Evolutionary conservation across 257 asterid genomes (phyloP).

Genomic region (Scutellaria baicalensis): DNA sequence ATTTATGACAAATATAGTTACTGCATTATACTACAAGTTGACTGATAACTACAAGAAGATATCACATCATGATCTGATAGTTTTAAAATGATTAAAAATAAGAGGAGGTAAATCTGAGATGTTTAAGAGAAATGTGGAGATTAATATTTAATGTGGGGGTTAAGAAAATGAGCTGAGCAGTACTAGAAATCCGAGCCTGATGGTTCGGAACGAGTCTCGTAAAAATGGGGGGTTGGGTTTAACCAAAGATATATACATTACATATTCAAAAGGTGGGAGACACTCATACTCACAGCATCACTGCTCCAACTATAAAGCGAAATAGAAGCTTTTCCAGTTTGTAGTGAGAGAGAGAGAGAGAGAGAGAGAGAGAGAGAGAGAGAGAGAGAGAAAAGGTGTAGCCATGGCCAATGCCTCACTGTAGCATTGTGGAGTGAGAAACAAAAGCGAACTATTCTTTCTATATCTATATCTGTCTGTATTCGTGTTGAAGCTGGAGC

Average conservation of each 20-base stretch:
- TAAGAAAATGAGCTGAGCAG: not conserved
- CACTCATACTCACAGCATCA: conserved; percentile 12
- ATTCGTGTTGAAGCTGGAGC: conserved; percentile 5
- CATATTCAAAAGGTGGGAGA: conserved; percentile 23
- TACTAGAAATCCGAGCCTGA: conserved; percentile 24
- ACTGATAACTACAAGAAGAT: not conserved
- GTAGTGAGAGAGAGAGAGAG: conserved; percentile 17
- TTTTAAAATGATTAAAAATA: not conserved
- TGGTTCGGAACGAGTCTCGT: conserved; percentile 50
- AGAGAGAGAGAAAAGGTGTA: conserved; percentile 7
- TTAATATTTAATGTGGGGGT: too few relatives aligned
- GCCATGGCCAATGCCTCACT: conserved; percentile 31
- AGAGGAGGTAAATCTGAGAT: not conserved
- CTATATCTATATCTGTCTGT: conserved; percentile 4
- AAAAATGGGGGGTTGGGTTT: conserved; percentile 19
- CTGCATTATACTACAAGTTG: not conserved
- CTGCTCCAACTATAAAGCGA: conserved; percentile 30
- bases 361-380: conserved; percentile 16
- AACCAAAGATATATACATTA: conserved; percentile 9
- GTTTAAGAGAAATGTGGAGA: not conserved
- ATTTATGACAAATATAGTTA: not conserved
- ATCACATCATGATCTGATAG: not conserved
- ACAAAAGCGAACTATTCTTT: conserved; percentile 14
- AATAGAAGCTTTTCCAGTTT: conserved; percentile 33
- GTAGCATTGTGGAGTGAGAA: conserved; percentile 20